Percentiles rank a stretch among this genome's conserved stretches.
These are phyloP conservation scores for Candida adriatica DNA, from an alignment of 805 yeast species.

Conservation along the genomic window DNA sequence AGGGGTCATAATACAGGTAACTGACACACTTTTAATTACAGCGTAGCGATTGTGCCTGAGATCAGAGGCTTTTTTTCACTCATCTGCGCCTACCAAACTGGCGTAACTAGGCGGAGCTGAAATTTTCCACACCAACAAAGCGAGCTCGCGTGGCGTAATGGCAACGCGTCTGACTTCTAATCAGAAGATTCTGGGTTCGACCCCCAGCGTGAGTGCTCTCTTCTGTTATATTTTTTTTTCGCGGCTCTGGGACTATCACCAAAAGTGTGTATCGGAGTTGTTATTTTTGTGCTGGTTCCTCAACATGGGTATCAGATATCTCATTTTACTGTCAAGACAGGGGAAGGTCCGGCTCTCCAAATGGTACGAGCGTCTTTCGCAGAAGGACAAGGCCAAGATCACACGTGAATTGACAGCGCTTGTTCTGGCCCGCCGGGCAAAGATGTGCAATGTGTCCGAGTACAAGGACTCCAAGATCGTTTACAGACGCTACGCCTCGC, in stretches of 20 bases:
- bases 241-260: too few relatives aligned
- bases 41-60: too few relatives aligned
- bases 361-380: conserved; percentile 85
- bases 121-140: conserved; percentile 5
- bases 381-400: conserved; percentile 78
- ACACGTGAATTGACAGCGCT: conserved; percentile 81
- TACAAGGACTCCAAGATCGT: conserved; percentile 65
- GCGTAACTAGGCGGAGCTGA: too few relatives aligned
- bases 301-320: conserved; percentile 68
- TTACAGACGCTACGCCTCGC: conserved; percentile 87
- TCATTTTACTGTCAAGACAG: conserved; percentile 82
- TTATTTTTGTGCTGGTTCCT: too few relatives aligned
- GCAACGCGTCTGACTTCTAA: conserved; percentile 51
- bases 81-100: too few relatives aligned
- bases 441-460: conserved; percentile 58
- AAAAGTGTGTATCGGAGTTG: too few relatives aligned
- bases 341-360: conserved; percentile 91
- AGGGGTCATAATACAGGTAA: neutral
- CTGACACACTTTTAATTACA: too few relatives aligned
- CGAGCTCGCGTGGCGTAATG: conserved; percentile 47
- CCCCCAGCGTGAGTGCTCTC: conserved; percentile 45
- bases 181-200: conserved; percentile 51
- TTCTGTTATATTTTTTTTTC: conserved; percentile 8
- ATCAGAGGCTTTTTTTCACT: too few relatives aligned
- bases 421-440: conserved; percentile 77